Conservation (phyloP, 1,284 basidiomycete genomes). For the Phellinidium pouzarii region DNA sequence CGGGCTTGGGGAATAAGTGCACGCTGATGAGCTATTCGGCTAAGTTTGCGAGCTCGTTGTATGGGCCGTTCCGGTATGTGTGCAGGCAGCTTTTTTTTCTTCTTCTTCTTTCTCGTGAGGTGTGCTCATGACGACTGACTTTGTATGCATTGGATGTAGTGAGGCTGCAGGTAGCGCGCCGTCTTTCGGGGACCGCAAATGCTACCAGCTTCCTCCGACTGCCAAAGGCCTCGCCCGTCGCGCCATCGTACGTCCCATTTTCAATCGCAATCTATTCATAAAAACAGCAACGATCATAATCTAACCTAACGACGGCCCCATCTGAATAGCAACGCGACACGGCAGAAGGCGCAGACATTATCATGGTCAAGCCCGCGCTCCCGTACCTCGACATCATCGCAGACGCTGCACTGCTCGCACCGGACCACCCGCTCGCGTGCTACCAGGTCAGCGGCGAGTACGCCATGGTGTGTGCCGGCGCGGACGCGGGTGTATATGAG, state of each 20-base stretch:
- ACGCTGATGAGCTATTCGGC: conserved; percentile 98
- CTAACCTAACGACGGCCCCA: conserved; percentile 1
- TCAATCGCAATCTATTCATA: neutral
- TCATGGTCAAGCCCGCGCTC: conserved; percentile 97
- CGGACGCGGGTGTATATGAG: conserved; percentile 88
- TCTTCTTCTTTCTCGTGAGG: neutral
- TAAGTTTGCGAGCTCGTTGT: conserved; percentile 95
- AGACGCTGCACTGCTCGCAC: conserved; percentile 78
- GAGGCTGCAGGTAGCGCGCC: conserved; percentile 96
- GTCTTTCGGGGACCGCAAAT: conserved; percentile 91
- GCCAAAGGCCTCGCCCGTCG: conserved; percentile 89
- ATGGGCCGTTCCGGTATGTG: conserved; percentile 89
- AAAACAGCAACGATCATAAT: no score
- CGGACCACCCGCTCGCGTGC: conserved; percentile 86
- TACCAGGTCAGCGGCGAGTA: conserved; percentile 98
- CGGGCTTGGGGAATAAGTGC: conserved; percentile 79
- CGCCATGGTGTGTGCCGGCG: conserved; percentile 94
- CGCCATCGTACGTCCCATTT: conserved; percentile 68
- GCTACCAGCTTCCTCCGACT: conserved; percentile 91
- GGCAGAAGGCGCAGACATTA: conserved; percentile 93
- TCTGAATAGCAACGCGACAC: conserved; percentile 73
- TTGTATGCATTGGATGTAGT: conserved; percentile 34
- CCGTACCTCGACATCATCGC: conserved; percentile 96
- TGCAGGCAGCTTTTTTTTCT: neutral
- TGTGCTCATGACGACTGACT: neutral